Evolutionary conservation across 352 stramenopile species (phyloP), one percentile per base, ranked within the genome.

Genomic region (Pythium aquatile): DNA sequence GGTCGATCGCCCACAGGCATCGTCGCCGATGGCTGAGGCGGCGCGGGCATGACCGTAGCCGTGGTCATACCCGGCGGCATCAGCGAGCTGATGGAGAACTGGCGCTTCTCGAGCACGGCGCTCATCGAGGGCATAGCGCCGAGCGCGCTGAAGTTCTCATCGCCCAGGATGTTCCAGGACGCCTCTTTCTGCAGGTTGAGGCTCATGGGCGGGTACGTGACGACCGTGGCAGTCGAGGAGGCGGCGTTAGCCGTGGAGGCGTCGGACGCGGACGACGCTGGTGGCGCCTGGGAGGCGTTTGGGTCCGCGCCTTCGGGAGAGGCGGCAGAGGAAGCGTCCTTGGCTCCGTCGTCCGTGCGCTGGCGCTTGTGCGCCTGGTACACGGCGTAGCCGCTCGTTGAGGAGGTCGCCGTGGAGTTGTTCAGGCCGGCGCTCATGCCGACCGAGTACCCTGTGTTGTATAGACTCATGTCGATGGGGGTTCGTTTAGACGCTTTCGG

Each of bases 31-130:
- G 13, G 55, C 67, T 26, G 63, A 55, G n/a, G 48, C 32, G n/a
- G 14, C 66, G 30, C 57, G 49, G n/a, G 49, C 55, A 8, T 42
- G 44, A 35, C 61, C 14, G 28, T 17, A 0, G 58, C 39, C 11
- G 52, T 29, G 13, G 61, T 60, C 58, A 77, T 74, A n/a, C 60
- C 67, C 8, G 85, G 79, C 24, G 83, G 79, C 51, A 92, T 63
- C 62, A 93, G 53, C 35, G 78, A 90, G 46, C 76, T 81, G 62
- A 92, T 91, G 42, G 81, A 94, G 63, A 92, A 91, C 58, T 78
- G 78, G 59, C 85, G 81, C 69, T 89, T 89, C 68, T 94, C 83
- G 33, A 94, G 65, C 56, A 90, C 74, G 0, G 83, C 49, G 56
- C 70, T 82, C 73, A 91, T 88, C 8, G 81, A 83, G 16, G 85